Conservation (phyloP, 208 protist genomes). For the Entamoeba dispar region DNA sequence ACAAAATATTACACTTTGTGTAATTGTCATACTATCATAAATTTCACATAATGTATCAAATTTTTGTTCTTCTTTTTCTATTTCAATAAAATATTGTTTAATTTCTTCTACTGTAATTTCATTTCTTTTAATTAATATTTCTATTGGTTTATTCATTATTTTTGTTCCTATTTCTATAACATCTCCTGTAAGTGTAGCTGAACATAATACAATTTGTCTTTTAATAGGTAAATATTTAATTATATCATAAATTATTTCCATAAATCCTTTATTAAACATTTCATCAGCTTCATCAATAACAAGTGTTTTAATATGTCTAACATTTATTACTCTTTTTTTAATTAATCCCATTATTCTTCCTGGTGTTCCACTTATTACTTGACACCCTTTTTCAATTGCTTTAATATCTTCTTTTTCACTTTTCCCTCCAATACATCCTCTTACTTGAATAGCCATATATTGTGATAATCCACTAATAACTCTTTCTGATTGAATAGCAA, state of each 20-base stretch:
- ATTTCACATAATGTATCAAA: slow-evolving; percentile 92
- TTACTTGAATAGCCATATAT: slow-evolving; percentile 40
- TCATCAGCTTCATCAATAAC: slow-evolving; percentile 97
- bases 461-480: slow-evolving; percentile 36
- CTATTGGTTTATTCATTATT: slow-evolving; percentile 90
- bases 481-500: slow-evolving; percentile 77
- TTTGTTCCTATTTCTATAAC: slow-evolving; percentile 86
- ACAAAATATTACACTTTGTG: slow-evolving; percentile 90
- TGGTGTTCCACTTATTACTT: slow-evolving; percentile 84
- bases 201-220: slow-evolving; percentile 71
- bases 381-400: slow-evolving; percentile 20
- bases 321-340: too few species aligned
- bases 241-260: slow-evolving; percentile 92
- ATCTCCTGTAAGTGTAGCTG: slow-evolving; percentile 88
- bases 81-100: slow-evolving; percentile 91
- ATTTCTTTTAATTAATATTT: slow-evolving; percentile 93
- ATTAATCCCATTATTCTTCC: slow-evolving; percentile 55
- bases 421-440: slow-evolving; percentile 67
- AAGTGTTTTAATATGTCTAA: slow-evolving; percentile 64
- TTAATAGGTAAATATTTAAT: slow-evolving; percentile 68
- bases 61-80: slow-evolving; percentile 87
- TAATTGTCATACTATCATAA: slow-evolving; percentile 87
- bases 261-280: slow-evolving; percentile 87
- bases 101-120: slow-evolving; percentile 94
- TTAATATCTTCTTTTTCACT: slow-evolving; percentile 36